These are phyloP conservation scores for Neoarthrinium moseri DNA, from an alignment of 2,329 filamentous ascomycete species.

Conservation along the genomic window DNA sequence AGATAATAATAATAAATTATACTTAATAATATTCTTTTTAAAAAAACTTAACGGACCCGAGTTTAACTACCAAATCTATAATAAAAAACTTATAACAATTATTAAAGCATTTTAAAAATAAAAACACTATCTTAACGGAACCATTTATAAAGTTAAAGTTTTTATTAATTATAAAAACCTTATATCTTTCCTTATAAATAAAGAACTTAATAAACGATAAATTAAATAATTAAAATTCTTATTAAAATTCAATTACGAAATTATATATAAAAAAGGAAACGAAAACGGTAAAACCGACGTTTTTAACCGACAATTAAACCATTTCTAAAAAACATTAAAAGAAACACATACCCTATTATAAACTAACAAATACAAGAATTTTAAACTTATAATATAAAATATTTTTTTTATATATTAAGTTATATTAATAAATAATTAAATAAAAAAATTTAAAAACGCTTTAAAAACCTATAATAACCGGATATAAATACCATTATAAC, in stretches of 20 bases:
- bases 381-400: too few relatives aligned
- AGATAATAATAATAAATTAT: conserved; percentile 9
- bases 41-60: conserved; percentile 18
- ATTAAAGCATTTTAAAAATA: conserved; percentile 23
- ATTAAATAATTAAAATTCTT: conserved; percentile 11
- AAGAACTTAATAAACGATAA: conserved; percentile 10
- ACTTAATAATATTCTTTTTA: conserved; percentile 12
- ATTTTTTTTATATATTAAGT: conserved; percentile 10
- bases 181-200: conserved; percentile 9
- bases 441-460: conserved; percentile 9
- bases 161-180: conserved; percentile 22
- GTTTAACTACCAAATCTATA: conserved; percentile 22
- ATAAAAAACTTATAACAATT: conserved; percentile 22
- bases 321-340: conserved; percentile 10
- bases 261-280: conserved; percentile 1
- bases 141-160: conserved; percentile 16
- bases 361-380: too few relatives aligned
- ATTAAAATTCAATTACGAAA: too few relatives aligned
- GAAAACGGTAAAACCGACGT: neutral
- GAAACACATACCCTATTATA: conserved; percentile 16
- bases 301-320: neutral
- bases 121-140: conserved; percentile 16
- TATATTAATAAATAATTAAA: conserved; percentile 17
- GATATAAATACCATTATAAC: conserved; percentile 11
- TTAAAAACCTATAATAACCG: conserved; percentile 8